Evolutionary conservation across 1,284 basidiomycete species (phyloP).

Genomic region (Heliocybe sulcata): DNA sequence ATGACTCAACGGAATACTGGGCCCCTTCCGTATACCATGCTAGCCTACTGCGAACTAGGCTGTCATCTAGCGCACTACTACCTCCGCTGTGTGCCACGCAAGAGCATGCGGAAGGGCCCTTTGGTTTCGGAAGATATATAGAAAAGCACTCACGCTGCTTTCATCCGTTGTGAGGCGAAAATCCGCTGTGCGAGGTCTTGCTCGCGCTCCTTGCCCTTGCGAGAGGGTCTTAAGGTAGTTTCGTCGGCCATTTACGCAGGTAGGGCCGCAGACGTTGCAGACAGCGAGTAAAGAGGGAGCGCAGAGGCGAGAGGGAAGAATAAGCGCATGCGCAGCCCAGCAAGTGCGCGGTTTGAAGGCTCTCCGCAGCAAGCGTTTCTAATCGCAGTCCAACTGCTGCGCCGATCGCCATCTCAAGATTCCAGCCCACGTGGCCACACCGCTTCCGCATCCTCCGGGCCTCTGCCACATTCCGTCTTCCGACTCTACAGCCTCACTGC

Average conservation of each 20-base stretch:
- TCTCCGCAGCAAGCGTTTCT: background rate
- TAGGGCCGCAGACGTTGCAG: background rate
- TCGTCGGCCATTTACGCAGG: background rate
- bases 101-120: background rate
- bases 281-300: background rate
- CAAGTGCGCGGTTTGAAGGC: background rate
- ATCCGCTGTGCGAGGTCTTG: constrained; percentile 61
- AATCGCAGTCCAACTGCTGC: background rate
- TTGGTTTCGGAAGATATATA: background rate
- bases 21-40: background rate
- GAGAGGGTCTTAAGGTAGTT: constrained; percentile 9
- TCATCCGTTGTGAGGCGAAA: constrained; percentile 55
- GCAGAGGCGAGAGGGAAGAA: background rate
- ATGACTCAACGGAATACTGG: background rate
- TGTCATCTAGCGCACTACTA: too few species aligned
- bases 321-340: background rate
- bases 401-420: background rate
- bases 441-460: background rate
- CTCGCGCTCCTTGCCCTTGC: constrained; percentile 31
- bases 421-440: background rate
- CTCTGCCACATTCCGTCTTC: background rate
- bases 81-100: background rate
- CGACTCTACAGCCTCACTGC: background rate
- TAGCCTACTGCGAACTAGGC: background rate
- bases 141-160: constrained; percentile 43